A percentile compares a stretch with the other conserved stretches of the same genome.
Evolutionary conservation across 2,329 filamentous ascomycete species (phyloP).

Genomic region (Pseudogymnoascus sp.): DNA sequence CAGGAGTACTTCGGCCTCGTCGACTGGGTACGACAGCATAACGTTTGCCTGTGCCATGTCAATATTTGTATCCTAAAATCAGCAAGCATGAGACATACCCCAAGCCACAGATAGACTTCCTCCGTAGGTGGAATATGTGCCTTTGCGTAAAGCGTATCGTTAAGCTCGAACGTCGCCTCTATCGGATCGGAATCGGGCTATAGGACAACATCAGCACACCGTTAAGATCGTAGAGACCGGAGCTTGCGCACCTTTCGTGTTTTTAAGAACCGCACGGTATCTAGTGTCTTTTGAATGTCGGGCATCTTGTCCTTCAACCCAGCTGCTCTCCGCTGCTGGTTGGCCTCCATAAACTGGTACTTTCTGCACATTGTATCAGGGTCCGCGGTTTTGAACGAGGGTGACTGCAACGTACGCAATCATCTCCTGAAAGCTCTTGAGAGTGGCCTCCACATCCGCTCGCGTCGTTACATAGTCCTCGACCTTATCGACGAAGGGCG

Average conservation of each 20-base stretch:
- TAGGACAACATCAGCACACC: slow-evolving; percentile 10
- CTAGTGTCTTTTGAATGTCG: slow-evolving; percentile 91
- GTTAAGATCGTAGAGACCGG: neutral
- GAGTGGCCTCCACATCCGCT: slow-evolving; percentile 69
- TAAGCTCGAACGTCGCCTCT: slow-evolving; percentile 90
- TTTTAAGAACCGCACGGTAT: slow-evolving; percentile 81
- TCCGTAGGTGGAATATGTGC: slow-evolving; percentile 74
- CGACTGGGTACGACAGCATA: slow-evolving; percentile 90
- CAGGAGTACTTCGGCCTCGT: slow-evolving; percentile 75
- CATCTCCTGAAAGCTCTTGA: slow-evolving; percentile 86
- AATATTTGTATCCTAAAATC: neutral
- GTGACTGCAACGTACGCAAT: slow-evolving; percentile 57
- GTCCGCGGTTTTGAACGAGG: neutral
- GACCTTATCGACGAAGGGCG: slow-evolving; percentile 79
- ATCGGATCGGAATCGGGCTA: slow-evolving; percentile 52
- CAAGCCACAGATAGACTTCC: slow-evolving; percentile 96
- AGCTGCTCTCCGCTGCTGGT: slow-evolving; percentile 72
- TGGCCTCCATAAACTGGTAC: slow-evolving; percentile 99
- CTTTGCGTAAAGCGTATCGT: slow-evolving; percentile 90
- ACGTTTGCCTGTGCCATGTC: slow-evolving; percentile 65
- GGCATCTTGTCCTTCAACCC: slow-evolving; percentile 92
- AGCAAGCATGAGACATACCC: slow-evolving; percentile 44
- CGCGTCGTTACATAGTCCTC: slow-evolving; percentile 78
- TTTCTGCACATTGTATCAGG: slow-evolving; percentile 51
- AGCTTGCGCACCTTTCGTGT: slow-evolving; percentile 52